Conservation (phyloP, 768 basidiomycete genomes). For the Galerina sulciceps region DNA sequence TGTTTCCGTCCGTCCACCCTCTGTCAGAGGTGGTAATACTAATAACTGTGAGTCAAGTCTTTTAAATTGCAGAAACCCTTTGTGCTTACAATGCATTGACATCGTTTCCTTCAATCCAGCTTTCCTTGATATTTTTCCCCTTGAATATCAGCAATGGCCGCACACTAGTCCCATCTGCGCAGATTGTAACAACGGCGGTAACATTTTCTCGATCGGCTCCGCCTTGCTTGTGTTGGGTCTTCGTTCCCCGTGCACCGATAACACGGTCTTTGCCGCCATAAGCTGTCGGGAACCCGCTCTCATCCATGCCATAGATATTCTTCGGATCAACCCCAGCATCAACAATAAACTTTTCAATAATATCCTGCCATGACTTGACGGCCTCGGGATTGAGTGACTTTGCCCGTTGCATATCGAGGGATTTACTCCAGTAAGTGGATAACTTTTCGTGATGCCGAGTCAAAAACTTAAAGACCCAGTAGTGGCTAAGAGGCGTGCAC, state of each 20-base stretch:
- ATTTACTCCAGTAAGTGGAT: slow-evolving; percentile 31
- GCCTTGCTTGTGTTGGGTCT: slow-evolving; percentile 35
- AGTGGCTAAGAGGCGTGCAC: background rate
- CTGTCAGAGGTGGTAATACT: slow-evolving; percentile 28
- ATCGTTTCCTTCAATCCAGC: slow-evolving; percentile 27
- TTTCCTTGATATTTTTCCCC: slow-evolving; percentile 25
- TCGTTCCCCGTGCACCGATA: slow-evolving; percentile 24
- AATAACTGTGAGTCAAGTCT: background rate
- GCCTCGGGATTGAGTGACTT: slow-evolving; percentile 30
- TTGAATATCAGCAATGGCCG: slow-evolving; percentile 29
- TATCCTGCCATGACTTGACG: slow-evolving; percentile 33
- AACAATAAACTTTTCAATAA: slow-evolving; percentile 31
- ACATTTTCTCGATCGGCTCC: slow-evolving; percentile 23
- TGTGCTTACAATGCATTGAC: slow-evolving; percentile 24
- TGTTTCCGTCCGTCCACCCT: slow-evolving; percentile 31
- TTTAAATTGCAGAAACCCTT: background rate
- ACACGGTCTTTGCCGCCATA: slow-evolving; percentile 27
- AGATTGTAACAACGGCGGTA: slow-evolving; percentile 25
- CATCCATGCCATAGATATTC: slow-evolving; percentile 37
- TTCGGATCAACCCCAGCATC: slow-evolving; percentile 22
- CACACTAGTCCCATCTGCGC: slow-evolving; percentile 27
- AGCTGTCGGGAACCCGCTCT: slow-evolving; percentile 31
- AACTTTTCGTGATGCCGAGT: slow-evolving; percentile 29
- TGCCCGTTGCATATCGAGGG: slow-evolving; percentile 34
- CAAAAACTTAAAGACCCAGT: slow-evolving; percentile 25